Evolutionary conservation across 306 rosid species (phyloP), one percentile per base, ranked within the genome.

Genomic region (Senna siamea): DNA sequence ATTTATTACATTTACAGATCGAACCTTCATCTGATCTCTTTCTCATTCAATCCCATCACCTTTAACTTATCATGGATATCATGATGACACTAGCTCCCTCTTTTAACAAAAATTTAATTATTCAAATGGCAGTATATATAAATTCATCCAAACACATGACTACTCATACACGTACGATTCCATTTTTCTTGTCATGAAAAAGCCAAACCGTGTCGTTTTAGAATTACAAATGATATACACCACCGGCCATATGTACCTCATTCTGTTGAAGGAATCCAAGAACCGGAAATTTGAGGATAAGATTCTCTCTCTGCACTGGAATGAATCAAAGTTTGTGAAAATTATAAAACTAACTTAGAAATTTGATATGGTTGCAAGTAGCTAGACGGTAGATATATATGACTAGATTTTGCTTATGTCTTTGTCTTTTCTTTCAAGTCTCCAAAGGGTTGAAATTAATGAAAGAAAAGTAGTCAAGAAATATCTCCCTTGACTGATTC

Each of bases 121-220:
- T 43, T 74, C 2, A 22, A 64, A 38, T 13, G 23, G 23, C 22
- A 1, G 30, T 37, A 23, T 2, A 22, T 11, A 13, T 62, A 37
- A 26, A 53, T 32, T 12, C 15, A 48, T 60, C 75, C 35, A 73
- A 52, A 37, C 57, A 32, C n/a, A 26, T 13, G 14, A 52, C 32
- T 37, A 5, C 4, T n/a, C 6, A 9, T 5, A 22, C 13, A 18
- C 2, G 41, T 54, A 55, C 37, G 35, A 35, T 54, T 47, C 60
- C 17, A 72, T 71, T 63, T 3, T 59, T 65, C 6, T 64, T 81
- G 85, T 66, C 70, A 41, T 84, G 85, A 51, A 85, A 89, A 91
- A 89, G 91, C 88, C 86, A 69, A 82, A 62, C 67, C 76, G 73
- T 87, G 94, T 85, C 90, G 80, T 77, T 58, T 87, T 86, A 82